A percentile compares a stretch with the other conserved stretches of the same genome.
Evolutionary conservation across 352 stramenopile genomes (phyloP).

Genomic region (Globisporangium camurandrum): DNA sequence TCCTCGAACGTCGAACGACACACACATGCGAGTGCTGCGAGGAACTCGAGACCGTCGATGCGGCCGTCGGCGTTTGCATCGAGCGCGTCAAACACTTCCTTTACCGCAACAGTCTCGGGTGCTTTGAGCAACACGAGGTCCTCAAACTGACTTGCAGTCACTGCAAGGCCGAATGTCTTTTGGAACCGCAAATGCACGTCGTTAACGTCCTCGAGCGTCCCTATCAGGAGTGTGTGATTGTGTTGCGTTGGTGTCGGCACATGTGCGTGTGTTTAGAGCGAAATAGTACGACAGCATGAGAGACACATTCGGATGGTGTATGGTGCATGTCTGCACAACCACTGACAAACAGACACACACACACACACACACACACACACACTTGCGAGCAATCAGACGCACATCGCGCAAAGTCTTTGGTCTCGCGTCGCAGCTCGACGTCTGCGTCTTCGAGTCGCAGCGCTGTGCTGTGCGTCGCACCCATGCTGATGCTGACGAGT

Average conservation of each 20-base stretch:
- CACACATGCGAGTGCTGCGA: slow-evolving; percentile 61
- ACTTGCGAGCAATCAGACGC: slow-evolving; percentile 10
- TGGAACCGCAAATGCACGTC: slow-evolving; percentile 54
- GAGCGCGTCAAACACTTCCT: slow-evolving; percentile 69
- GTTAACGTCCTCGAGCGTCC: slow-evolving; percentile 58
- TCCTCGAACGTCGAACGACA: slow-evolving; percentile 72
- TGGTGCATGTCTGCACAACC: too few relatives aligned
- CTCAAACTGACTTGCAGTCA: slow-evolving; percentile 74
- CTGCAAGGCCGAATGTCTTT: slow-evolving; percentile 67
- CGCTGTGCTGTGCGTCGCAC: slow-evolving; percentile 36
- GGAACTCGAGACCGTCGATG: slow-evolving; percentile 75
- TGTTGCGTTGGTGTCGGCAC: background rate
- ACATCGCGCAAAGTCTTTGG: slow-evolving; percentile 75
- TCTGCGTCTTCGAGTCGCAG: slow-evolving; percentile 47
- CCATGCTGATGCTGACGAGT: slow-evolving; percentile 33
- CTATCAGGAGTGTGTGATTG: slow-evolving; percentile 25
- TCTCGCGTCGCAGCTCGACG: slow-evolving; percentile 64
- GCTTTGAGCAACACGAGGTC: slow-evolving; percentile 57
- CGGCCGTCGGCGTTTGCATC: slow-evolving; percentile 66
- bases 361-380: background rate
- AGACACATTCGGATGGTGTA: too few relatives aligned
- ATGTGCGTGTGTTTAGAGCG: background rate
- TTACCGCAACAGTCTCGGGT: slow-evolving; percentile 44
- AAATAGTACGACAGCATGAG: too few relatives aligned
- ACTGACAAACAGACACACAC: background rate